Conservation (phyloP, 108 stramenopile species). For the Mediolabrus comicus region DNA sequence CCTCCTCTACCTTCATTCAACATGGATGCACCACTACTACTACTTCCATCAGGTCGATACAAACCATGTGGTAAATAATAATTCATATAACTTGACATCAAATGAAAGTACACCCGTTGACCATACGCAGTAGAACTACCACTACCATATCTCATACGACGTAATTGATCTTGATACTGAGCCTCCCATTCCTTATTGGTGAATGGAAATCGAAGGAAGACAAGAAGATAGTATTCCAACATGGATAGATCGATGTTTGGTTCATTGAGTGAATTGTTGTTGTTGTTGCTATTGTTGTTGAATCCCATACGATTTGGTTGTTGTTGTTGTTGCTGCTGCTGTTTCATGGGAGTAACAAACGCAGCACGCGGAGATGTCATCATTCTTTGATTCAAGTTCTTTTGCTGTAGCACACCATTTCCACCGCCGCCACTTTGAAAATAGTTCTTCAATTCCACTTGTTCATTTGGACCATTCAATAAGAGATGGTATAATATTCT, state of each 20-base stretch:
- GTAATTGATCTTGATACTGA: slow-evolving; percentile 13
- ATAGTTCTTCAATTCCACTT: slow-evolving; percentile 12
- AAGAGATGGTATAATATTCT: slow-evolving; percentile 19
- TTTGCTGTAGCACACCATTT: slow-evolving; percentile 1
- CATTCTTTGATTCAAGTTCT: slow-evolving; percentile 6
- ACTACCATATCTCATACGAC: background rate
- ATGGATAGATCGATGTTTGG: slow-evolving; percentile 52
- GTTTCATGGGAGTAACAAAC: background rate
- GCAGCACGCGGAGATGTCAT: background rate
- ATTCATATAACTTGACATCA: slow-evolving; percentile 53
- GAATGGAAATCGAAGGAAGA: slow-evolving; percentile 68
- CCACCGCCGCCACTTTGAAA: slow-evolving; percentile 12
- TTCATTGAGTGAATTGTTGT: slow-evolving; percentile 2
- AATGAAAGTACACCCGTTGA: slow-evolving; percentile 60
- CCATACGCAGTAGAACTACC: slow-evolving; percentile 46
- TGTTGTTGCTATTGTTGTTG: slow-evolving; percentile 11
- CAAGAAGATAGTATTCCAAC: slow-evolving; percentile 68
- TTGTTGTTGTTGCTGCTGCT: background rate
- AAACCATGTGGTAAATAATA: slow-evolving; percentile 59
- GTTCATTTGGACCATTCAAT: slow-evolving; percentile 2
- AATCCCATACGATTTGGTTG: background rate
- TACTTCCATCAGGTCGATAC: slow-evolving; percentile 49
- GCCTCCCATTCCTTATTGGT: slow-evolving; percentile 37
- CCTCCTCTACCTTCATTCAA: slow-evolving; percentile 5
- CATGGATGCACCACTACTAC: slow-evolving; percentile 2